A percentile compares a stretch with the other conserved stretches of the same genome.
phyloP scores from a whole-genome alignment of 1,284 basidiomycete species.

The Puccinia novopanici region DNA sequence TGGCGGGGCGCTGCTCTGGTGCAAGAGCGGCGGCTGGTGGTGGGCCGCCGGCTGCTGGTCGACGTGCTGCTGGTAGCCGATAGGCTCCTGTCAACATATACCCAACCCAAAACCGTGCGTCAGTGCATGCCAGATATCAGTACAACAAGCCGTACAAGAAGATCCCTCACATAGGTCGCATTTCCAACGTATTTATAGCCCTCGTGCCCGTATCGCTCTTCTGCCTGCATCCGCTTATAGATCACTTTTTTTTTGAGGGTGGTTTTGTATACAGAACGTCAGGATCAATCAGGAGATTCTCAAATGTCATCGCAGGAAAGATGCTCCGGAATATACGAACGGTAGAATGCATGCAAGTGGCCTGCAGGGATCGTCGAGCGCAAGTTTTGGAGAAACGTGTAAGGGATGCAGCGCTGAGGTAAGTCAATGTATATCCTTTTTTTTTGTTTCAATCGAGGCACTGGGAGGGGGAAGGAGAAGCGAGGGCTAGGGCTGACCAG shows the following conservation, averaged over 20 bases:
- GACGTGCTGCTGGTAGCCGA: no score
- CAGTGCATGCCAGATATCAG: background rate
- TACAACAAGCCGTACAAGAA: no score
- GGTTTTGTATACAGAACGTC: no score
- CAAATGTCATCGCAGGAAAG: no score
- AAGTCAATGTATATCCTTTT: background rate
- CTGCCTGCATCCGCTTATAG: slow-evolving; percentile 75
- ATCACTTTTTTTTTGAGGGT: slow-evolving; percentile 66
- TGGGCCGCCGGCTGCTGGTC: background rate
- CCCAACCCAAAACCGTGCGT: background rate
- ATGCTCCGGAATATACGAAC: slow-evolving; percentile 52
- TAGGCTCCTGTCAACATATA: slow-evolving; percentile 30
- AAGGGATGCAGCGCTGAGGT: background rate
- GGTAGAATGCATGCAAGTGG: slow-evolving; percentile 60
- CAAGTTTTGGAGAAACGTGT: background rate
- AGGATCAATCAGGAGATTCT: no score
- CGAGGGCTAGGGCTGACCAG: slow-evolving; percentile 17
- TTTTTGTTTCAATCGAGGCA: background rate
- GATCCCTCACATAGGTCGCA: slow-evolving; percentile 38
- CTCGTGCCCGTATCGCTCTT: slow-evolving; percentile 71
- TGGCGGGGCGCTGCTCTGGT: slow-evolving; percentile 17
- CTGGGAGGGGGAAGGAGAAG: background rate
- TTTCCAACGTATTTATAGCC: slow-evolving; percentile 66
- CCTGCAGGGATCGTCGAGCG: slow-evolving; percentile 56
- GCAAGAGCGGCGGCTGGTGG: background rate